These are phyloP conservation scores for Aphanomyces stellatus DNA, from an alignment of 352 stramenopile species.

Conservation along the genomic window DNA sequence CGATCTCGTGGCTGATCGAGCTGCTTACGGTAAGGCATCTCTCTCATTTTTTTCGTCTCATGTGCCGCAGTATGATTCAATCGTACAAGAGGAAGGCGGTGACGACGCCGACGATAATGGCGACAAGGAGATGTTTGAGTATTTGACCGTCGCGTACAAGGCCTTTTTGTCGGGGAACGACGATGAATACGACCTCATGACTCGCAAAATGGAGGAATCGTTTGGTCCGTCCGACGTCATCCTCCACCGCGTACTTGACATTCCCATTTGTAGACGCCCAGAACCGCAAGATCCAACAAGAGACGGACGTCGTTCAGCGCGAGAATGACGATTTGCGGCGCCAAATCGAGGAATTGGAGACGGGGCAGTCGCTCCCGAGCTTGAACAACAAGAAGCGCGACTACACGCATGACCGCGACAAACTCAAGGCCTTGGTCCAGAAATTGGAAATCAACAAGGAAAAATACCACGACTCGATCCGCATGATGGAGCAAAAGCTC, in stretches of 20 bases:
- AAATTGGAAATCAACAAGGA: neutral
- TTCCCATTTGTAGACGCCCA: neutral
- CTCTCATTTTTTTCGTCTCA: neutral
- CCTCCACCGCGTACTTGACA: neutral
- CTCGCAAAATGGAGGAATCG: neutral
- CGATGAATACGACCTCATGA: slow-evolving; percentile 74
- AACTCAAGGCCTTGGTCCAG: neutral
- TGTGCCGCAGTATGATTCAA: slow-evolving; percentile 69
- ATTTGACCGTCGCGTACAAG: slow-evolving; percentile 87
- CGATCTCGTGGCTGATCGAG: slow-evolving; percentile 96
- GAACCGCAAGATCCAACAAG: slow-evolving; percentile 25
- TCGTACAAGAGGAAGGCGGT: slow-evolving; percentile 46
- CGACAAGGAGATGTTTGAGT: slow-evolving; percentile 92
- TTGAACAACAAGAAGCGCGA: slow-evolving; percentile 15
- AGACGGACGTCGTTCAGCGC: slow-evolving; percentile 38
- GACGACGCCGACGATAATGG: slow-evolving; percentile 59
- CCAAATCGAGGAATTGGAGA: slow-evolving; percentile 58
- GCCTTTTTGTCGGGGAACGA: slow-evolving; percentile 93
- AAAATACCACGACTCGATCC: neutral
- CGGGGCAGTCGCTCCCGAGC: neutral
- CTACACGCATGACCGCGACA: neutral
- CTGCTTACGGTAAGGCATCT: slow-evolving; percentile 65
- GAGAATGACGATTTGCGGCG: slow-evolving; percentile 52
- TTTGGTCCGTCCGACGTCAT: neutral
- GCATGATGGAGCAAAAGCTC: neutral